Evolutionary conservation across 2,329 filamentous ascomycete species (phyloP).

Genomic region (Lachnellula cervina): DNA sequence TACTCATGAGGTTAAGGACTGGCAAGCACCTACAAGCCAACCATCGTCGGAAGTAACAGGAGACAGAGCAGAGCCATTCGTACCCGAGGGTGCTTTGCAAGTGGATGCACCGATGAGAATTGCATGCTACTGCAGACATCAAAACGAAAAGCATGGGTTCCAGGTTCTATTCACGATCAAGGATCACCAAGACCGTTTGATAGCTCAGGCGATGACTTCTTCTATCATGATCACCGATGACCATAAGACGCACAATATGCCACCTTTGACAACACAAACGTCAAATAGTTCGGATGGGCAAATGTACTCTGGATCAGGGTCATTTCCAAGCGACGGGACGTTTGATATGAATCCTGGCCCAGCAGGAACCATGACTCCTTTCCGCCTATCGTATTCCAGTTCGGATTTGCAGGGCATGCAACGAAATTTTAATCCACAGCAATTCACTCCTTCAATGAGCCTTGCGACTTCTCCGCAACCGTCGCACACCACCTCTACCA

Average conservation of each 20-base stretch:
- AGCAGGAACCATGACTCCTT: constrained; percentile 38
- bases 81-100: constrained; percentile 60
- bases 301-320: constrained; percentile 37
- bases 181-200: constrained; percentile 67
- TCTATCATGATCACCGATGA: constrained; percentile 98
- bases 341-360: constrained; percentile 24
- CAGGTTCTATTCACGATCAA: constrained; percentile 92
- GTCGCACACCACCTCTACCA: constrained; percentile 38
- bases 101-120: constrained; percentile 91
- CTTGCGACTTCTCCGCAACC: constrained; percentile 32
- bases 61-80: constrained; percentile 42
- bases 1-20: constrained; percentile 80
- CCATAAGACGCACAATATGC: constrained; percentile 74
- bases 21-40: constrained; percentile 59
- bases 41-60: constrained; percentile 41
- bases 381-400: constrained; percentile 55
- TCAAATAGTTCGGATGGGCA: constrained; percentile 31
- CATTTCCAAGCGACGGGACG: constrained; percentile 33
- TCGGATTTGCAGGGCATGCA: constrained; percentile 59
- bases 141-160: constrained; percentile 89
- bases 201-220: constrained; percentile 80
- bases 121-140: constrained; percentile 93
- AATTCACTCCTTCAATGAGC: constrained; percentile 23
- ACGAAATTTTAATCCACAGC: constrained; percentile 38
- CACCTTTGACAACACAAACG: constrained; percentile 30